Base-by-base conservation (phyloP, 1,284 basidiomycete species). In the Laetiporus sulphureus region DNA sequence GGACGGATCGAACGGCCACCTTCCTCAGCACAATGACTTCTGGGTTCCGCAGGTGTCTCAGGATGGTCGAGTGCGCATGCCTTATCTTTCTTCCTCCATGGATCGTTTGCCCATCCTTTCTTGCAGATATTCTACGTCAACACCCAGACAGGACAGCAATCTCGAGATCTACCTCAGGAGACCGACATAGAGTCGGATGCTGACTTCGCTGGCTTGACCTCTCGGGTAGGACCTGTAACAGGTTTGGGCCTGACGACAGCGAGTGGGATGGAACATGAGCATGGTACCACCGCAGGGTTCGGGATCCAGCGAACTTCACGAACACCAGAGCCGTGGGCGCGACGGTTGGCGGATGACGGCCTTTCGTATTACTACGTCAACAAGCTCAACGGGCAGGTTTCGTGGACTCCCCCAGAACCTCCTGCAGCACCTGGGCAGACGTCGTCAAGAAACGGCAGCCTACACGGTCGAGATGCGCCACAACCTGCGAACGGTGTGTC, bases 41-140 rank as follows among this genome's bases (percentile, higher is more conserved):
- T 90, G 85, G 85, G 75, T 87, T 62, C 85, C 85, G 16, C 72
- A 79, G 54, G 79, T 90, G 23, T 76, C 78, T 5, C 61, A 71
- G 38, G 78, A 85, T 56, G 83, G 84, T 43, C 83, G 85, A 71
- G 86, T 83, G 54, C 62, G 77, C 60, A 38, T 38, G 33, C 24
- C 21, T 12, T 5, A 30, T 21, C 20, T 33, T 8, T 29, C 20
- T 6, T 22, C 4, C 29, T 6, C 7, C 18, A 16, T 19, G 18
- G 11, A 44, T 36, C 34, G 35, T 39, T 47, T 18, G 48, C 37
- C 31, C 6, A 24, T 5, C 30, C 23, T 20, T 41, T 27, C 29
- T 19, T 33, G 21, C 38, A 97, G 87, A 89, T 97, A 59, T 92
- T 84, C 70, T 98, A 96, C 65, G 77, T 91, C 52, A 98, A 98